phyloP scores from a whole-genome alignment of 495 filamentous ascomycete species.

The Wilcoxina mikolae region DNA sequence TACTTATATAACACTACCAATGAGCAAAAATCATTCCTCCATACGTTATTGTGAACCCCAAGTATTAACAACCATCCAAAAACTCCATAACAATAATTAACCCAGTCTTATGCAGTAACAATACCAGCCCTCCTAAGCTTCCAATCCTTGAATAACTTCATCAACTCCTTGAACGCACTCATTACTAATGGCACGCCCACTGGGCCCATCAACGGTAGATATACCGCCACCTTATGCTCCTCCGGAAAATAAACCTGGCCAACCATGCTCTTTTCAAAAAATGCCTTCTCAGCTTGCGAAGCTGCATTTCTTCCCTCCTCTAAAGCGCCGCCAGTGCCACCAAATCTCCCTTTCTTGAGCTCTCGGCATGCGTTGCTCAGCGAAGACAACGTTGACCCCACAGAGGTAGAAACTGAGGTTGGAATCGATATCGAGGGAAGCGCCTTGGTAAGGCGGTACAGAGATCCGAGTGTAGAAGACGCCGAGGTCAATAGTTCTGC shows the following conservation, averaged over 20 bases:
- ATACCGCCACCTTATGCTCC: slow-evolving; percentile 97
- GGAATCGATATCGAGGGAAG: slow-evolving; percentile 87
- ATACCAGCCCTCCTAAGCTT: background rate
- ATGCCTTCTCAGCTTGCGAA: slow-evolving; percentile 77
- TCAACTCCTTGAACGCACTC: slow-evolving; percentile 57
- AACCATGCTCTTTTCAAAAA: slow-evolving; percentile 99
- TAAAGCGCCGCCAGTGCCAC: slow-evolving; percentile 45
- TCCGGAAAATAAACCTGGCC: slow-evolving; percentile 96
- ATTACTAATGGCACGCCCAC: slow-evolving; percentile 82
- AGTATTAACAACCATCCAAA: background rate
- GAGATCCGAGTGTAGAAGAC: slow-evolving; percentile 82
- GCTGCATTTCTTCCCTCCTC: slow-evolving; percentile 72
- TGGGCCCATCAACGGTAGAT: slow-evolving; percentile 78
- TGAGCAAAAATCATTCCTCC: background rate
- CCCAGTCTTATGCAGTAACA: background rate
- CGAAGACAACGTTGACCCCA: slow-evolving; percentile 61
- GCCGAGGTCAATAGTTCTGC: slow-evolving; percentile 79
- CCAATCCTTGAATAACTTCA: slow-evolving; percentile 13
- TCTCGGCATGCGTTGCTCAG: slow-evolving; percentile 61
- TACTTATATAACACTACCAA: background rate
- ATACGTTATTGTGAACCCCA: background rate
- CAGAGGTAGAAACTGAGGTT: slow-evolving; percentile 66
- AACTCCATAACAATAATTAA: background rate
- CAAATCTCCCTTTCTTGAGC: slow-evolving; percentile 49
- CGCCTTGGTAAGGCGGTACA: slow-evolving; percentile 71